These are phyloP conservation scores for Trichoderma sp. DNA, from an alignment of 2,329 filamentous ascomycete genomes.

Conservation along the genomic window DNA sequence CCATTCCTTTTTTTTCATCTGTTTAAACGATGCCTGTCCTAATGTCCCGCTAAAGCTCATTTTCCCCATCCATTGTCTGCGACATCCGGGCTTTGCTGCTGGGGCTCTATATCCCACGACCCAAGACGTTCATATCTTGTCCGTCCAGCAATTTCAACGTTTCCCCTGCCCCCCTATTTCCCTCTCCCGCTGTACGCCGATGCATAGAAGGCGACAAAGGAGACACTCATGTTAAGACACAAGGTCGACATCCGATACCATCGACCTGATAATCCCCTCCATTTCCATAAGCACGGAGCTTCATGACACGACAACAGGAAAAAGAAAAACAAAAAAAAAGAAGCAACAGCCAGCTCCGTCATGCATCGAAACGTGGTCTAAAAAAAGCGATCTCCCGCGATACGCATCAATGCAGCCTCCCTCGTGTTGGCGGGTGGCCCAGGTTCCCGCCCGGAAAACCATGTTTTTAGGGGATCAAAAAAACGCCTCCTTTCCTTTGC, in stretches of 20 bases:
- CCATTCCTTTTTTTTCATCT: constrained; percentile 20
- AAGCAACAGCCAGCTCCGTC: constrained; percentile 46
- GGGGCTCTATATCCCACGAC: constrained; percentile 22
- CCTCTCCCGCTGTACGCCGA: constrained; percentile 15
- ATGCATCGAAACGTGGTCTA: constrained; percentile 53
- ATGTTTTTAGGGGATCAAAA: constrained; percentile 27
- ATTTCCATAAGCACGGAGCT: constrained; percentile 29
- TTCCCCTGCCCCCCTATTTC: constrained; percentile 1
- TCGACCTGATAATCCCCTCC: constrained; percentile 28
- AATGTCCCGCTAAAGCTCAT: constrained; percentile 20
- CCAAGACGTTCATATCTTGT: constrained; percentile 21
- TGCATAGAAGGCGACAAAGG: constrained; percentile 12
- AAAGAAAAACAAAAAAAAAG: constrained; percentile 42
- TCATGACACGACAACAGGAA: constrained; percentile 35
- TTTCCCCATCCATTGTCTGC: constrained; percentile 15
- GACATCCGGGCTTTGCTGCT: constrained; percentile 20
- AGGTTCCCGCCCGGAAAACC: constrained; percentile 28
- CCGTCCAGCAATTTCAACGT: constrained; percentile 19
- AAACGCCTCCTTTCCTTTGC: constrained; percentile 16
- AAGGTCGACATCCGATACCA: constrained; percentile 22
- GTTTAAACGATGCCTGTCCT: constrained; percentile 21
- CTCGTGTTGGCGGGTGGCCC: constrained; percentile 29
- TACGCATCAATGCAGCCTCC: constrained; percentile 37
- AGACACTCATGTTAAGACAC: constrained; percentile 20
- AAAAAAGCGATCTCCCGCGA: constrained; percentile 40